A percentile compares a stretch with the other conserved stretches of the same genome.
phyloP scores from a whole-genome alignment of 768 basidiomycete species.

The Lactarius hatsudake region DNA sequence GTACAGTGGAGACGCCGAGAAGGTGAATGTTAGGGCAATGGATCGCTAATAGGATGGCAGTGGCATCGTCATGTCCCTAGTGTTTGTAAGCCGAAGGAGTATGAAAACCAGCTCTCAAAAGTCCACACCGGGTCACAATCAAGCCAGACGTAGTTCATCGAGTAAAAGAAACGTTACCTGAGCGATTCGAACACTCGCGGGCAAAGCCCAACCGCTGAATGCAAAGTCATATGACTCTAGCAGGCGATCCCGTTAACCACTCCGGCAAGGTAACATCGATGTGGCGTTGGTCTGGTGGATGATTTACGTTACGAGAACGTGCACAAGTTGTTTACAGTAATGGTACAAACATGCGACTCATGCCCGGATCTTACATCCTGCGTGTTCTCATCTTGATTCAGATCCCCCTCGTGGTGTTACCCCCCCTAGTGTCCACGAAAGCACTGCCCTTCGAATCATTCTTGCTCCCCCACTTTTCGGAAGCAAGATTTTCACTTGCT shows the following conservation, averaged over 20 bases:
- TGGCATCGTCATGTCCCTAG: conserved; percentile 89
- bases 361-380: neutral
- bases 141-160: conserved; percentile 35
- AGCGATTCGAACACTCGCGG: conserved; percentile 62
- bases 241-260: conserved; percentile 73
- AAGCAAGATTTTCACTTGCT: conserved; percentile 45
- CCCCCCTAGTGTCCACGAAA: conserved; percentile 21
- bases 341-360: neutral
- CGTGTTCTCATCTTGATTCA: conserved; percentile 12
- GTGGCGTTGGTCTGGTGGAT: neutral
- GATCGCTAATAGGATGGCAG: conserved; percentile 74
- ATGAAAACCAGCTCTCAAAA: neutral
- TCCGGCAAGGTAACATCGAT: conserved; percentile 81
- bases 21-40: conserved; percentile 64
- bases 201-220: conserved; percentile 56
- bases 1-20: conserved; percentile 81
- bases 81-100: neutral
- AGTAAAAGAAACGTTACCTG: conserved; percentile 46
- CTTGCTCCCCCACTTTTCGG: conserved; percentile 30
- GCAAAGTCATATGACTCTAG: conserved; percentile 35
- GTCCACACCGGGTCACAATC: conserved; percentile 38
- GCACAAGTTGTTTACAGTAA: neutral
- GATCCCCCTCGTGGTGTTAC: conserved; percentile 15
- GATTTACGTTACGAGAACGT: neutral
- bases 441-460: conserved; percentile 23